Evolutionary conservation across 352 stramenopile species (phyloP), one percentile per base, ranked within the genome.

Genomic region (Globisporangium spiculum): DNA sequence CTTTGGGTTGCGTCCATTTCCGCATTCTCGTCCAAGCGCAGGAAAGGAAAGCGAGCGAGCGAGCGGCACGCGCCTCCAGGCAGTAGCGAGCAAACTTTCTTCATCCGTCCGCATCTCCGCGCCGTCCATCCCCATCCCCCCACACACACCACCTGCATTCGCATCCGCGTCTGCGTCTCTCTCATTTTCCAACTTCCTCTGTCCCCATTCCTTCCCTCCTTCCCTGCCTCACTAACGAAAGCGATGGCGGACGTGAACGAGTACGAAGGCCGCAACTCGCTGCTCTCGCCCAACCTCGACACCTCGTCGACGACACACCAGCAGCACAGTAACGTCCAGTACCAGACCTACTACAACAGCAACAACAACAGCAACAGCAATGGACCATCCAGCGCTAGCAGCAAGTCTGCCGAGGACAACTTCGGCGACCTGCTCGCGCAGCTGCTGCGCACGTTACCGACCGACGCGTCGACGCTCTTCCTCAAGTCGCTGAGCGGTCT

Each of bases 371-470:
- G 30, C 30, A 32, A 32, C 30, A 32, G 22, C 8, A 50, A 50
- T 63, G 32, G 26, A 26, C 3, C 34, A 12, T n/a, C 34, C 6
- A 60, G 5, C 30, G 55, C 27, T 26, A 41, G 18, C 22, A 32
- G 55, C 55, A 60, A 46, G 55, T 46, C 50, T 3, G 48, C 18
- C 3, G 50, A 68, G 24, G 38, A 58, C 57, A 63, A 75, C 63
- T 95, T 95, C 58, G 87, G 87, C 48, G 87, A 95, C 60, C 63
- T 95, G 66, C 73, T 95, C 46, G 82, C 84, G 27, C 81, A 93
- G 71, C 74, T 95, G 46, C 73, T 95, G 67, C 80, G 80, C 48
- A 85, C 85, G 66, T 73, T 95, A 53, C 87, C 87, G n/a, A 61
- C 70, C 5, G 85, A 95, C 34, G 85, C 87, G 50, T 88, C 87